Percentiles rank a stretch among this genome's conserved stretches.
Conservation (phyloP, 164 flowering plant genomes). For the Annona cherimola region DNA sequence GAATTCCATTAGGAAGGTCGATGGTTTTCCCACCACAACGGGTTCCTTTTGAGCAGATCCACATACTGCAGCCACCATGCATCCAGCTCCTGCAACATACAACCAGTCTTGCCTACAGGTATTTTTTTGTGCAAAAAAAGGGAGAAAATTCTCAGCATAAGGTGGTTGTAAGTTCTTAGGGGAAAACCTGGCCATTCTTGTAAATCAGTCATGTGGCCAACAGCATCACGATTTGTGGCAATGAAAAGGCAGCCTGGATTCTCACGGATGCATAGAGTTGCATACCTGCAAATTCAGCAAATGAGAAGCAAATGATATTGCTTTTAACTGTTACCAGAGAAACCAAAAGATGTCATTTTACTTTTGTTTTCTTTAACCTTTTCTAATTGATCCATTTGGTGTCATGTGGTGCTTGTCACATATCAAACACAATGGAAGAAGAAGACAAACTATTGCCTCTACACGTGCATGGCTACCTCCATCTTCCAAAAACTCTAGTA, state of each 20-base stretch:
- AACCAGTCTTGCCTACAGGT: not conserved
- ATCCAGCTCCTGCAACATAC: conserved; percentile 75
- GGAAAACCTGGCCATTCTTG: conserved; percentile 95
- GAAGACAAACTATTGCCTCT: not conserved
- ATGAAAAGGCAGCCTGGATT: conserved; percentile 90
- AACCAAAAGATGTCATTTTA: not conserved
- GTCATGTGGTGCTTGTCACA: not conserved
- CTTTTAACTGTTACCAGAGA: not conserved
- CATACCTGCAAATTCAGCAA: conserved; percentile 55
- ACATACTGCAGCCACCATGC: conserved; percentile 90
- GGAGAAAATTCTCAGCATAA: not conserved
- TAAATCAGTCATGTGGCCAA: conserved; percentile 70
- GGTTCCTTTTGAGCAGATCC: conserved; percentile 88
- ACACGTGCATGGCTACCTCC: not conserved
- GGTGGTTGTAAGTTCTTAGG: not conserved
- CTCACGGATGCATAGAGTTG: conserved; percentile 83
- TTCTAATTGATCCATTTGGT: not conserved
- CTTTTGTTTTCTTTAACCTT: not conserved
- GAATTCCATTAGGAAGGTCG: conserved; percentile 87
- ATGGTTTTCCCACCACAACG: conserved; percentile 91
- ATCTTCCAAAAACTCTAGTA: not conserved
- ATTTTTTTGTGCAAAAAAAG: not conserved
- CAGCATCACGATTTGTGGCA: conserved; percentile 92
- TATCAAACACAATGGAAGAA: not conserved
- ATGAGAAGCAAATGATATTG: not conserved